Percentiles rank a stretch among this genome's conserved stretches.
Conservation (phyloP, 805 yeast species). For the Wickerhamiella cacticola region DNA sequence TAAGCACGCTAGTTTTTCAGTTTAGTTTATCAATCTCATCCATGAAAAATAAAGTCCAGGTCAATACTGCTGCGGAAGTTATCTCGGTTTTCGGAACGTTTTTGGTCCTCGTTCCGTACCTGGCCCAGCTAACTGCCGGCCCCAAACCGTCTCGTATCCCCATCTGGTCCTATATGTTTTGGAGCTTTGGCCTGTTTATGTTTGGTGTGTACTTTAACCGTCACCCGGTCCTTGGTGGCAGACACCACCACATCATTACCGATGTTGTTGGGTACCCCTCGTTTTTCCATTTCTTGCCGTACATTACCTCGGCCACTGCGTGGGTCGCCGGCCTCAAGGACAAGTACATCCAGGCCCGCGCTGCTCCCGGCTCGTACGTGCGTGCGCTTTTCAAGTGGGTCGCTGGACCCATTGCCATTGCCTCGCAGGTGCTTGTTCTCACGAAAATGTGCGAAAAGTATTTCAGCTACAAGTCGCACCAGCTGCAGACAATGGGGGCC, state of each 20-base stretch:
- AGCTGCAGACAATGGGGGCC: constrained; percentile 6
- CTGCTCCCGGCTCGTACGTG: background rate
- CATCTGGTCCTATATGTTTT: background rate
- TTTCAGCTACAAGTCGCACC: background rate
- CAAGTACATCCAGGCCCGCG: background rate
- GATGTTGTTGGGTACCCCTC: constrained; percentile 7
- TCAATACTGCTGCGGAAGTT: constrained; percentile 6
- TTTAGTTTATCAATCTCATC: constrained; percentile 2
- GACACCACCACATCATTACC: constrained; percentile 12
- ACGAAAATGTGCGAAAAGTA: background rate
- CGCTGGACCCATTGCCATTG: background rate
- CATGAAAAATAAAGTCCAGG: constrained; percentile 1
- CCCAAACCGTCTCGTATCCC: background rate
- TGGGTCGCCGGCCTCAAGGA: constrained; percentile 2
- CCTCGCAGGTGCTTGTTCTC: background rate
- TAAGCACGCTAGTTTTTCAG: too few relatives aligned
- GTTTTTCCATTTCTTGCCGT: background rate
- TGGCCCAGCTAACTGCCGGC: background rate
- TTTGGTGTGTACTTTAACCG: constrained; percentile 11
- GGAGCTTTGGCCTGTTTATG: constrained; percentile 7
- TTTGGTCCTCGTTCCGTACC: background rate
- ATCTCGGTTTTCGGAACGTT: constrained; percentile 5
- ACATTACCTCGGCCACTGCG: background rate
- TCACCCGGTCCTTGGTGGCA: constrained; percentile 3
- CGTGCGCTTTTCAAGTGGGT: constrained; percentile 1